These are phyloP conservation scores for Diaporthe helianthi DNA, from an alignment of 2,329 filamentous ascomycete genomes.

Conservation along the genomic window DNA sequence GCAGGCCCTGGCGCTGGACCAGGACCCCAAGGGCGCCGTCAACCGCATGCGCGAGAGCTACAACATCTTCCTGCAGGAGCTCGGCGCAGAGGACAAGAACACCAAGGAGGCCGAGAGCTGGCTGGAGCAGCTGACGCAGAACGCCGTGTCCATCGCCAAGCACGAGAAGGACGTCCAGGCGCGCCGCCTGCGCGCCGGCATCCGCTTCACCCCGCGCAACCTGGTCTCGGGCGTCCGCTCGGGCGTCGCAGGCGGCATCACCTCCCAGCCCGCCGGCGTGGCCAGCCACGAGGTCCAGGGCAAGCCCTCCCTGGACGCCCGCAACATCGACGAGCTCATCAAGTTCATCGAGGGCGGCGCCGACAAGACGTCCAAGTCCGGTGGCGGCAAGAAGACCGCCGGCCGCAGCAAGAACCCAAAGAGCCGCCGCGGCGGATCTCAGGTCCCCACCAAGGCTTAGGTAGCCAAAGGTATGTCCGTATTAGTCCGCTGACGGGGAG, in stretches of 20 bases:
- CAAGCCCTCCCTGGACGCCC: conserved; percentile 66
- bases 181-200: conserved; percentile 71
- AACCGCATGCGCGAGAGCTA: conserved; percentile 95
- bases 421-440: conserved; percentile 52
- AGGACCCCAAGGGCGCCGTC: conserved; percentile 91
- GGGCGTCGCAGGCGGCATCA: conserved; percentile 47
- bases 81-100: conserved; percentile 92
- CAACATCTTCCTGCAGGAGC: conserved; percentile 88
- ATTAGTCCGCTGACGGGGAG: not conserved
- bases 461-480: not conserved
- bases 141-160: conserved; percentile 92
- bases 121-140: conserved; percentile 95
- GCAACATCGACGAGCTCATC: conserved; percentile 91
- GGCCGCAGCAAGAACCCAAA: conserved; percentile 59
- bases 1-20: conserved; percentile 93
- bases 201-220: conserved; percentile 71
- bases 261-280: conserved; percentile 39
- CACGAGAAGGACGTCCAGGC: conserved; percentile 87
- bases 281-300: conserved; percentile 32
- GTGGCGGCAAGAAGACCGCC: conserved; percentile 28
- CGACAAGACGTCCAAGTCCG: conserved; percentile 57
- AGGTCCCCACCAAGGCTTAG: conserved; percentile 31
- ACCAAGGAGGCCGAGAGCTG: conserved; percentile 97
- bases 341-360: conserved; percentile 86
- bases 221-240: conserved; percentile 61